Conservation (phyloP, 768 basidiomycete species). For the Multifurca ochricompacta region DNA sequence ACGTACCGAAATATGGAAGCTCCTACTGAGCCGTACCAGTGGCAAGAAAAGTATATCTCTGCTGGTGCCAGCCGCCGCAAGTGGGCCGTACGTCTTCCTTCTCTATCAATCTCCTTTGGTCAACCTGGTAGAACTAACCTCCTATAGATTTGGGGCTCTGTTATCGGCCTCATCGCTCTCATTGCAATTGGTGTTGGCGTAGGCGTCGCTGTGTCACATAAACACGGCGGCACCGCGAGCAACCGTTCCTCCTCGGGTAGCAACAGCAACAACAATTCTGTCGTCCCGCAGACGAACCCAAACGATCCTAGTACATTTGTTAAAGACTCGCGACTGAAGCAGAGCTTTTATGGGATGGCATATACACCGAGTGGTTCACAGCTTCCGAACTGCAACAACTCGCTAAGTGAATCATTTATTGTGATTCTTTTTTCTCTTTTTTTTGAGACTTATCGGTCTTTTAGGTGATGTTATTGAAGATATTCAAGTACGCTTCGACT, state of each 20-base stretch:
- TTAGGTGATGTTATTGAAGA: slow-evolving; percentile 55
- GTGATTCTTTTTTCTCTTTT: background rate
- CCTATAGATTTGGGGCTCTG: slow-evolving; percentile 44
- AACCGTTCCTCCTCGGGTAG: slow-evolving; percentile 12
- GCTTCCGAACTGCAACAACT: slow-evolving; percentile 60
- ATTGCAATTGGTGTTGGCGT: slow-evolving; percentile 52
- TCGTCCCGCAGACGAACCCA: slow-evolving; percentile 35
- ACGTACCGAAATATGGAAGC: slow-evolving; percentile 4
- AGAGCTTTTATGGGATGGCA: slow-evolving; percentile 79
- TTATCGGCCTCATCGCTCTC: slow-evolving; percentile 41
- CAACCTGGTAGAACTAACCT: background rate
- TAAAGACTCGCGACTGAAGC: slow-evolving; percentile 58
- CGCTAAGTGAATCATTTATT: slow-evolving; percentile 28
- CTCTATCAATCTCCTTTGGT: background rate
- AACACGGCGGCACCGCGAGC: slow-evolving; percentile 23
- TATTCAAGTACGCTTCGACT: slow-evolving; percentile 47
- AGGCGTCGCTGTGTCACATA: slow-evolving; percentile 50
- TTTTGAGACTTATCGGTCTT: background rate
- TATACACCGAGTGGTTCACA: slow-evolving; percentile 78
- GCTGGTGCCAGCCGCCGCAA: background rate
- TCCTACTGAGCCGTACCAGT: background rate
- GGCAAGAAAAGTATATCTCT: slow-evolving; percentile 10
- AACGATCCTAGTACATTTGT: slow-evolving; percentile 74
- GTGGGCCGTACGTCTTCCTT: slow-evolving; percentile 16
- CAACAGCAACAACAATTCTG: slow-evolving; percentile 20